Base-by-base conservation (phyloP, 2,329 filamentous ascomycete genomes). In the Westerdykella aurantiaca region DNA sequence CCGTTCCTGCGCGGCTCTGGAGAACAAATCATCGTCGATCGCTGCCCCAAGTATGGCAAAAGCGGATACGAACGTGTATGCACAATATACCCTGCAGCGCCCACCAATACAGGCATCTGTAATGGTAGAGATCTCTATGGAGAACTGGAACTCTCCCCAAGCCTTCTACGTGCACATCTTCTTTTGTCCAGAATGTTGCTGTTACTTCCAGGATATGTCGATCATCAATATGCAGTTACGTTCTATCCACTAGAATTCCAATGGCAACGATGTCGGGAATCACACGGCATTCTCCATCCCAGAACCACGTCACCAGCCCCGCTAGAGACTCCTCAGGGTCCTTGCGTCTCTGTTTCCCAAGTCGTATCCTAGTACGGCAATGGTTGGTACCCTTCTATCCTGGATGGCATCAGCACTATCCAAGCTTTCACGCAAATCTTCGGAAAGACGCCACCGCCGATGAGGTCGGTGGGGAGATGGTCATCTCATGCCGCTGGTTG, bases 31-130 rank as follows among this genome's bases (percentile, higher is more conserved):
- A 52, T 52, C 51, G 56, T 42, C 34, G 52, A 58, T 63, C 55
- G 23, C 55, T 63, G 44, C 49, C 55, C 37, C 44, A 34, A 44
- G 50, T 23, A 37, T 46, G 56, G 57, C 34, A 59, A 57, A 60
- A 55, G 45, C 49, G 48, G 43, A 57, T 51, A 53, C 52, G 45
- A 53, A 46, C 42, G 21, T 47, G 42, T 48, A 53, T 48, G 49
- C 46, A 47, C 48, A 46, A 50, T 47, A 46, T 49, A 47, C 47
- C 38, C 31, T 38, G 44, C n/a, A 38, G 38, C 39, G 39, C 39
- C 33, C 47, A 47, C 49, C n/a, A 39, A 31, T 41, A 37, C 23
- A 21, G 40, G 41, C 37, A 38, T 33, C 13, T 31, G 18, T 35
- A 13, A 29, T 4, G 7, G 9, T 29, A 29, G 25, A 29, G 25